Conservation (phyloP, 2,329 filamentous ascomycete species). For the Tolypocladium tropicale region DNA sequence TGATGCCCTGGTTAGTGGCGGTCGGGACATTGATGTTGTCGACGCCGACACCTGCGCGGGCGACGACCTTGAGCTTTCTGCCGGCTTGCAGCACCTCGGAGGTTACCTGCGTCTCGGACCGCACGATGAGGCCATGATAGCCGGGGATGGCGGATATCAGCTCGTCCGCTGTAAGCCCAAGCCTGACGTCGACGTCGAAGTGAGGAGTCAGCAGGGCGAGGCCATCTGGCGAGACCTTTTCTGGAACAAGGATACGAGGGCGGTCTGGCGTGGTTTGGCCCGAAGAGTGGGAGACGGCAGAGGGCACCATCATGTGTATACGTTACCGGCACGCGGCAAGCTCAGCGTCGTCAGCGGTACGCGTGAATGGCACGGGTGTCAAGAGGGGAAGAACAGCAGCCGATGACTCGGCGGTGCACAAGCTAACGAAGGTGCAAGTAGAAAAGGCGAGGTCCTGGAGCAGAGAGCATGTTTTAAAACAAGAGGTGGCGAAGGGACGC, state of each 20-base stretch:
- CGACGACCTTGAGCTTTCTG: constrained; percentile 64
- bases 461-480: neutral
- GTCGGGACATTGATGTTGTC: constrained; percentile 71
- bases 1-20: constrained; percentile 62
- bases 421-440: neutral
- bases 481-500: neutral
- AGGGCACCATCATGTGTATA: constrained; percentile 14
- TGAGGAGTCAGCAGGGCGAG: constrained; percentile 55
- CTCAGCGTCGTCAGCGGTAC: neutral
- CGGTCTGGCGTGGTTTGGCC: constrained; percentile 7
- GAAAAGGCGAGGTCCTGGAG: neutral
- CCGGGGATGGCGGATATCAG: constrained; percentile 55
- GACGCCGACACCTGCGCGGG: constrained; percentile 70
- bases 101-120: constrained; percentile 74
- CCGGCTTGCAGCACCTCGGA: constrained; percentile 55
- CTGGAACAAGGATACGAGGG: constrained; percentile 57
- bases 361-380: neutral
- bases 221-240: constrained; percentile 73
- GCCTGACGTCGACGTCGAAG: constrained; percentile 60
- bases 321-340: neutral
- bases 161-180: constrained; percentile 50
- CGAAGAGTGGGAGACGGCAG: constrained; percentile 8
- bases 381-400: neutral
- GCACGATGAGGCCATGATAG: constrained; percentile 69
- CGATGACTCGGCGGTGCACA: neutral